These are phyloP conservation scores for Fraxinus angustifolia DNA, from an alignment of 305 asterid species.

Conservation along the genomic window DNA sequence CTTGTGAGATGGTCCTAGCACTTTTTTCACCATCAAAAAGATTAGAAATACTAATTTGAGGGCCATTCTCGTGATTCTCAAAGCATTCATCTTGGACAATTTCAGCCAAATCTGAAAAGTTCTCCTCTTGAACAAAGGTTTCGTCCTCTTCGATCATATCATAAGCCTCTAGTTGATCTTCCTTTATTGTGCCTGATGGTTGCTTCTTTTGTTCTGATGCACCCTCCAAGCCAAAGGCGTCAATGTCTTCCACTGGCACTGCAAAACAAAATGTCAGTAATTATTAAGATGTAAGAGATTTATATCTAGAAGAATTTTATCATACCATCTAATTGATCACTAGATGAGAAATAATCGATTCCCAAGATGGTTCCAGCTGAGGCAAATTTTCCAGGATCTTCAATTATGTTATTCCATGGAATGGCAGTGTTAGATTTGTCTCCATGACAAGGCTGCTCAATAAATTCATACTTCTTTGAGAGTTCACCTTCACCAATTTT, in stretches of 20 bases:
- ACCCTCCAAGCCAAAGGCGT: constrained; percentile 12
- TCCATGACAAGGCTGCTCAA: neutral
- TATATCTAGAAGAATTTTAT: neutral
- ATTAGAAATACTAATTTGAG: constrained; percentile 4
- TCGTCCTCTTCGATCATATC: constrained; percentile 15
- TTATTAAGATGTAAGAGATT: neutral
- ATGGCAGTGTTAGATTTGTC: neutral
- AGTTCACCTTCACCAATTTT: neutral
- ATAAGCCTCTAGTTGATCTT: constrained; percentile 14
- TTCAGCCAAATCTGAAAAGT: constrained; percentile 23
- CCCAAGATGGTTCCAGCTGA: neutral
- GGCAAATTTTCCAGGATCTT: neutral
- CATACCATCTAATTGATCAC: neutral
- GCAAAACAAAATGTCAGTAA: constrained; percentile 13
- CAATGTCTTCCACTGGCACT: constrained; percentile 18
- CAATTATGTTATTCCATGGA: neutral
- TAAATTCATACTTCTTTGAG: neutral
- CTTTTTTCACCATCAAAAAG: constrained; percentile 22
- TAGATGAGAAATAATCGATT: neutral
- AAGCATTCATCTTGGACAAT: constrained; percentile 20
- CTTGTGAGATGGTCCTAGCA: constrained; percentile 17
- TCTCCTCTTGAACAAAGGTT: constrained; percentile 15
- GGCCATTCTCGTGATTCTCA: constrained; percentile 6
- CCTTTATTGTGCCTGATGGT: constrained; percentile 10
- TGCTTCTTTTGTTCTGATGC: constrained; percentile 5